These are phyloP conservation scores for Hypoxylon sp. DNA, from an alignment of 2,329 filamentous ascomycete genomes.

Conservation along the genomic window DNA sequence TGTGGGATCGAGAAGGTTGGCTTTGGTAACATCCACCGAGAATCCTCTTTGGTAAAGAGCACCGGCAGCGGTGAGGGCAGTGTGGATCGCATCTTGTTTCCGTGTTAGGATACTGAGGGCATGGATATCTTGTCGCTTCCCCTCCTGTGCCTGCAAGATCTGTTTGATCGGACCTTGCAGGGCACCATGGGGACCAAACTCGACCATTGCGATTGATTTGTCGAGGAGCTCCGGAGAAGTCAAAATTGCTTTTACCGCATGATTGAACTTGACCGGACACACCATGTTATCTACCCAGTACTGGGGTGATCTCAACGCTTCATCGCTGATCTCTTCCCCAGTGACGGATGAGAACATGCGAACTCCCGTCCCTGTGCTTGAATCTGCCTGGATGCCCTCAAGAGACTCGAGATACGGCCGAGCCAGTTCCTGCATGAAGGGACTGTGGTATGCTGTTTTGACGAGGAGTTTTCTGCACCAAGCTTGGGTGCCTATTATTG, in stretches of 20 bases:
- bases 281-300: slow-evolving; percentile 56
- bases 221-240: slow-evolving; percentile 35
- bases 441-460: slow-evolving; percentile 62
- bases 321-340: slow-evolving; percentile 47
- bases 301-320: slow-evolving; percentile 43
- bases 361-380: slow-evolving; percentile 30
- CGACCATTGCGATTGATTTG: slow-evolving; percentile 50
- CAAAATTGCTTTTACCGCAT: slow-evolving; percentile 50
- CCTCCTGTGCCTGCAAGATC: slow-evolving; percentile 51
- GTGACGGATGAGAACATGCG: slow-evolving; percentile 53
- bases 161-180: slow-evolving; percentile 56
- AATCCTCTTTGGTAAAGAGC: slow-evolving; percentile 52
- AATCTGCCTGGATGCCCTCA: slow-evolving; percentile 41
- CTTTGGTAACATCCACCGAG: slow-evolving; percentile 53
- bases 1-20: slow-evolving; percentile 52
- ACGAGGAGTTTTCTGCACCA: slow-evolving; percentile 57
- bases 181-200: slow-evolving; percentile 57
- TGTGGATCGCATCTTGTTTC: slow-evolving; percentile 53
- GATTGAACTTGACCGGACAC: slow-evolving; percentile 56
- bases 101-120: slow-evolving; percentile 49
- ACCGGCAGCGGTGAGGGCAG: slow-evolving; percentile 51
- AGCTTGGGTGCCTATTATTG: slow-evolving; percentile 50
- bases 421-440: slow-evolving; percentile 57
- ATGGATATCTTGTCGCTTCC: slow-evolving; percentile 48
- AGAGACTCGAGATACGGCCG: slow-evolving; percentile 54